phyloP scores from a whole-genome alignment of 345 rosid species.

The Murraya paniculata region DNA sequence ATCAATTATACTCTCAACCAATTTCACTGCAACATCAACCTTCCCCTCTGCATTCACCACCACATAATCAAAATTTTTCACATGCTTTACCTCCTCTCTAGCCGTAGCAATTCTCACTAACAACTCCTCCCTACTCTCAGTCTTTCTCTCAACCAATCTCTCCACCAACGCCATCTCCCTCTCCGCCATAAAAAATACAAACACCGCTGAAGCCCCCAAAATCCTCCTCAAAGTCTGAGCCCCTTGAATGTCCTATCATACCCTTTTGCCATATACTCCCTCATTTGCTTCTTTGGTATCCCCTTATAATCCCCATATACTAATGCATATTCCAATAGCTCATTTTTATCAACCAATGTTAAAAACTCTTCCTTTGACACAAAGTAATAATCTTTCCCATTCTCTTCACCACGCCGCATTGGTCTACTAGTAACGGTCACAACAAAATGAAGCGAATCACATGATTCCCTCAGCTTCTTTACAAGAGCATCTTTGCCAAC shows the following conservation, averaged over 20 bases:
- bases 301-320: constrained; percentile 95
- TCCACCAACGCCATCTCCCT: constrained; percentile 74
- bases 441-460: constrained; percentile 65
- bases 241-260: constrained; percentile 81
- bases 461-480: constrained; percentile 50
- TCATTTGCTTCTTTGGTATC: constrained; percentile 74
- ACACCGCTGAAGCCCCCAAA: constrained; percentile 72
- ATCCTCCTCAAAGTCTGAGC: constrained; percentile 67
- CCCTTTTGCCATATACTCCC: constrained; percentile 69
- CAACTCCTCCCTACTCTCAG: constrained; percentile 72
- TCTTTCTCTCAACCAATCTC: constrained; percentile 76
- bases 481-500: constrained; percentile 96
- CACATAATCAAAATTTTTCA: constrained; percentile 68
- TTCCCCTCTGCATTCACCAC: constrained; percentile 79
- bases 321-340: constrained; percentile 76
- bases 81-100: constrained; percentile 72
- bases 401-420: constrained; percentile 71
- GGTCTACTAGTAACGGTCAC: constrained; percentile 80
- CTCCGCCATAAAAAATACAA: constrained; percentile 75
- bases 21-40: constrained; percentile 64
- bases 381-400: constrained; percentile 81
- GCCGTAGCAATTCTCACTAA: constrained; percentile 79
- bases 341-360: constrained; percentile 63
- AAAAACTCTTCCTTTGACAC: constrained; percentile 64
- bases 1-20: constrained; percentile 71